These are phyloP conservation scores for Calonectria pseudoturangicola DNA, from an alignment of 2,329 filamentous ascomycete genomes.

Conservation along the genomic window DNA sequence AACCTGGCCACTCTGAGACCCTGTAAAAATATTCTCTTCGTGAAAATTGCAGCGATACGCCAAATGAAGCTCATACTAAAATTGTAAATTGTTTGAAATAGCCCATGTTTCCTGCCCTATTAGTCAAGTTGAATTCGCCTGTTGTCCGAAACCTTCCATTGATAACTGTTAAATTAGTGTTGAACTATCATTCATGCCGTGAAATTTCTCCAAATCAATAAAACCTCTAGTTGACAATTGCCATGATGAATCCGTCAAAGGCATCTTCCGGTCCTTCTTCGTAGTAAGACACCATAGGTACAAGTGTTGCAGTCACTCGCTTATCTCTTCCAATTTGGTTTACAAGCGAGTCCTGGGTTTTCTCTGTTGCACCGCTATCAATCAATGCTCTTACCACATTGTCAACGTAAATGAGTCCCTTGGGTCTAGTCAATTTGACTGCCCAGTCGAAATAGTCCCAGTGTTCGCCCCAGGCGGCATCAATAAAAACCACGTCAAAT, in stretches of 20 bases:
- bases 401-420: slow-evolving; percentile 68
- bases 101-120: neutral
- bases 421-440: slow-evolving; percentile 61
- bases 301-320: slow-evolving; percentile 51
- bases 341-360: slow-evolving; percentile 43
- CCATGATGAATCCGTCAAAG: slow-evolving; percentile 18
- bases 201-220: too few relatives aligned
- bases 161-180: too few relatives aligned
- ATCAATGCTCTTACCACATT: slow-evolving; percentile 64
- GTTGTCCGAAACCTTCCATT: too few relatives aligned
- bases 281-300: slow-evolving; percentile 39
- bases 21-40: too few relatives aligned
- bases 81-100: neutral
- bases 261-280: neutral
- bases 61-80: neutral
- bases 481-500: slow-evolving; percentile 72
- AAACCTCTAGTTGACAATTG: neutral
- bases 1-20: too few relatives aligned
- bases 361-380: neutral
- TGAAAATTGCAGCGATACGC: too few relatives aligned
- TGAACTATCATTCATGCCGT: too few relatives aligned
- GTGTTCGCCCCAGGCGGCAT: slow-evolving; percentile 71
- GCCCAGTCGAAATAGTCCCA: slow-evolving; percentile 69
- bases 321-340: slow-evolving; percentile 48
- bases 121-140: neutral